Base-by-base conservation (phyloP, 2,329 filamentous ascomycete genomes). In the Fusarium chaquense region DNA sequence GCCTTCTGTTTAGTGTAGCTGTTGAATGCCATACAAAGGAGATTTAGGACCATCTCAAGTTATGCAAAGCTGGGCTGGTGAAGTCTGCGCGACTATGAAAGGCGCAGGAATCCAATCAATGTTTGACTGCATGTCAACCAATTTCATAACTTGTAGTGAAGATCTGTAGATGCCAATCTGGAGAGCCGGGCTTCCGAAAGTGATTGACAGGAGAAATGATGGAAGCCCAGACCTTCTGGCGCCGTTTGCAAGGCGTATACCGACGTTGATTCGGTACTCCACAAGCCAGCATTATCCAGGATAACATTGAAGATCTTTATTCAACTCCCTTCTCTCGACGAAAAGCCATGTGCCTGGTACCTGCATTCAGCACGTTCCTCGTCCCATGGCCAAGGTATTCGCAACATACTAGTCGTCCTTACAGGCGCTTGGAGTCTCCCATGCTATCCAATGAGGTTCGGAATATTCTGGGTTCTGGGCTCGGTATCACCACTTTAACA, bases 91-190 rank as follows among this genome's bases (percentile, higher is more conserved):
- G 62, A 71, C 65, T 58, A 50, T 44, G 35, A 47, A 38, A 59
- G 56, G 54, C 40, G 49, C 40, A 60, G 64, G 58, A 72, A 71
- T 71, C 65, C 67, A 73, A 74, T 73, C 53, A 64, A 65, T 67
- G 44, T 26, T 26, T 41, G 50, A 53, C 56, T 57, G 50, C 24
- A 56, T 56, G 43, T 30, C 35, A 36, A 46, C 35, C 24, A 36
- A 55, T 61, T 52, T 49, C 50, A 59, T 54, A 62, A 62, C 33
- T 41, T 56, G 52, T 20, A 46, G 35, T 70, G 68, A 65, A 62
- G 68, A 70, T 70, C 67, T 64, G 64, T 67, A 70, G 67, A 70
- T 70, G 57, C 55, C 55, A 70, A 70, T 71, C 51, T 71, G 35
- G 50, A 56, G 38, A 65, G 40, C 44, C 33, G 54, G 59, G 36